Conservation (phyloP, 2,329 filamentous ascomycete genomes). For the Fusarium succisae region DNA sequence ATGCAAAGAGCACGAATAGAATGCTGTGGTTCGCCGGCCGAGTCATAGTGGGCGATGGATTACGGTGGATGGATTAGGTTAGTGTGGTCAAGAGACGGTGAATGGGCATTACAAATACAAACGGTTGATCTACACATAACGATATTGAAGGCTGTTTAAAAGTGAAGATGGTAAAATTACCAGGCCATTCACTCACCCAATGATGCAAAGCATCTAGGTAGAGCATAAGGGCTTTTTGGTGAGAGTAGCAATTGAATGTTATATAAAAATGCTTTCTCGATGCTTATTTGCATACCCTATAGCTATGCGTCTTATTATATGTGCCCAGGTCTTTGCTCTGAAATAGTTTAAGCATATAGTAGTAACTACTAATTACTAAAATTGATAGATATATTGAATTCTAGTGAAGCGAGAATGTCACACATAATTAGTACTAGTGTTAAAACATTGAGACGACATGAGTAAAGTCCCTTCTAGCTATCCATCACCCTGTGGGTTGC, state of each 20-base stretch:
- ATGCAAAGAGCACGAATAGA: slow-evolving; percentile 34
- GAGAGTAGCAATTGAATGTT: not conserved
- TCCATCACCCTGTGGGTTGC: fast-evolving
- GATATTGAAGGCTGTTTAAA: not conserved
- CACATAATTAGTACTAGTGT: fast-evolving
- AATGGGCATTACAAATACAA: slow-evolving; percentile 1
- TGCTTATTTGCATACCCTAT: not conserved
- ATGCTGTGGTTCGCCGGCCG: slow-evolving; percentile 33
- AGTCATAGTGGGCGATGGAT: slow-evolving; percentile 20
- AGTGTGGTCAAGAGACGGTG: slow-evolving; percentile 1
- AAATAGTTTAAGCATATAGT: not conserved
- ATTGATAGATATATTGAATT: fast-evolving
- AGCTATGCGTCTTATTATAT: not conserved
- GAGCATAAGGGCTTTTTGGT: not conserved
- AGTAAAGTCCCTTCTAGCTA: fast-evolving
- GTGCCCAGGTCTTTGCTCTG: not conserved
- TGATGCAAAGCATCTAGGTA: too few species aligned
- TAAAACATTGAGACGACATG: not conserved
- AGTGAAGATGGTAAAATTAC: too few species aligned
- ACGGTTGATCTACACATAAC: not conserved
- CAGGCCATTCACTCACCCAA: not conserved
- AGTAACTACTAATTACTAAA: not conserved
- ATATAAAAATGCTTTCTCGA: too few species aligned
- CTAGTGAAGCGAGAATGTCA: fast-evolving
- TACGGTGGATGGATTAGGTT: slow-evolving; percentile 25